Conservation (phyloP, 306 rosid species). For the Prunus salicina region DNA sequence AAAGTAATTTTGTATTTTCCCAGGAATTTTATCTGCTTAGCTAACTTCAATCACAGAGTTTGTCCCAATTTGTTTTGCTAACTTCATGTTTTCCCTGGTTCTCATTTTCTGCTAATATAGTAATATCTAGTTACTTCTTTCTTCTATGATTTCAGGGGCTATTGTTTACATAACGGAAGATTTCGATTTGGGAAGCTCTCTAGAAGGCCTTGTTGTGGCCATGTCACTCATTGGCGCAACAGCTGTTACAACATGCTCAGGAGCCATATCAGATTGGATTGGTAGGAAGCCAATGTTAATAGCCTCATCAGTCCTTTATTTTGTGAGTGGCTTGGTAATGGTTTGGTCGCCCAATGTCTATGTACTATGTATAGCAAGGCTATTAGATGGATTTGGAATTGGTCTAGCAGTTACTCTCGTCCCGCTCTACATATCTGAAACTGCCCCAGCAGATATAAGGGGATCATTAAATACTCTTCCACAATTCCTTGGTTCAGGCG, state of each 20-base stretch:
- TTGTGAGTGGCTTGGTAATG: constrained; percentile 68
- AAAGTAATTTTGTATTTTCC: not conserved
- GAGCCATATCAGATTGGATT: constrained; percentile 57
- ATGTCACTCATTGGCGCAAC: constrained; percentile 85
- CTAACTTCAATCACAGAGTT: not conserved
- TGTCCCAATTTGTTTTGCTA: not conserved
- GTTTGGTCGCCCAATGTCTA: constrained; percentile 78
- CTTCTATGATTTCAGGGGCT: constrained; percentile 48
- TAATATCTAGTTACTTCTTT: not conserved
- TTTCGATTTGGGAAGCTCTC: constrained; percentile 35
- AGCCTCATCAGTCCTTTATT: constrained; percentile 59
- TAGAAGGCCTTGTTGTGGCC: constrained; percentile 89
- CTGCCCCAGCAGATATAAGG: constrained; percentile 86
- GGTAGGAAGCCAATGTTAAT: constrained; percentile 79
- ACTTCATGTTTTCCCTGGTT: not conserved
- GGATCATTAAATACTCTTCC: constrained; percentile 80
- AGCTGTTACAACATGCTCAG: constrained; percentile 62
- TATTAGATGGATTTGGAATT: constrained; percentile 79
- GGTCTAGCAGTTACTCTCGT: constrained; percentile 83
- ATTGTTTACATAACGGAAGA: constrained; percentile 63
- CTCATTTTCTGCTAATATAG: not conserved
- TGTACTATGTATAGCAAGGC: constrained; percentile 59
- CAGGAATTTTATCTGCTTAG: not conserved
- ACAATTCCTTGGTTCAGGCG: constrained; percentile 76
- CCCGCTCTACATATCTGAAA: constrained; percentile 76